Percentiles rank a stretch among this genome's conserved stretches.
These are phyloP conservation scores for Suhomyces kilbournensis DNA, from an alignment of 805 yeast species.

Conservation along the genomic window DNA sequence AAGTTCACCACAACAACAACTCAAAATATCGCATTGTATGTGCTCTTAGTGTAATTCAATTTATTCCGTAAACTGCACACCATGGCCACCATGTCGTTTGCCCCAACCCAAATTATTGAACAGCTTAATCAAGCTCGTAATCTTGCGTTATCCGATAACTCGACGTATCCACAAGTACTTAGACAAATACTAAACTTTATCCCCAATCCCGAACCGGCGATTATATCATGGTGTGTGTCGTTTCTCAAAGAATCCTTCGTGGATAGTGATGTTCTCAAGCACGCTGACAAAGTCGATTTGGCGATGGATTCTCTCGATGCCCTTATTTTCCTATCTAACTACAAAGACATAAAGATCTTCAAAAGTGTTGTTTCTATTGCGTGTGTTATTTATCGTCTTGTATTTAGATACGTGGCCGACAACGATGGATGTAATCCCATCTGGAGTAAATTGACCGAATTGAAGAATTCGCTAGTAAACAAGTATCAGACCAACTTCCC, in stretches of 20 bases:
- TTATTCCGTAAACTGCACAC: background rate
- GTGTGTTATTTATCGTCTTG: conserved; percentile 40
- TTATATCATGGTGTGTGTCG: conserved; percentile 41
- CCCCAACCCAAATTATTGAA: conserved; percentile 15
- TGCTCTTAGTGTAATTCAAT: background rate
- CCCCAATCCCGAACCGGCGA: conserved; percentile 29
- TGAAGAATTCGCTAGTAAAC: conserved; percentile 59
- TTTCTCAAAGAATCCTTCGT: conserved; percentile 39
- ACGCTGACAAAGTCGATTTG: conserved; percentile 33
- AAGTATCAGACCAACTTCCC: conserved; percentile 62
- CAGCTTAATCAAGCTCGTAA: conserved; percentile 39
- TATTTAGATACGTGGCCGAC: conserved; percentile 46
- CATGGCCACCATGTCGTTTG: background rate
- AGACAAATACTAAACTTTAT: conserved; percentile 40
- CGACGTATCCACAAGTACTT: conserved; percentile 41
- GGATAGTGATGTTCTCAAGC: conserved; percentile 15
- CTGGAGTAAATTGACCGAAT: conserved; percentile 55
- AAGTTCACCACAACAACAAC: background rate
- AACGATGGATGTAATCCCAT: conserved; percentile 41
- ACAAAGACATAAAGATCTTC: conserved; percentile 30
- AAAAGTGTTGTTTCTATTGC: conserved; percentile 34
- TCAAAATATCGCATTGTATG: background rate
- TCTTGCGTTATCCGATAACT: conserved; percentile 28
- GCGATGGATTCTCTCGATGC: conserved; percentile 40
- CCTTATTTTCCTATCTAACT: conserved; percentile 24